Percentiles rank a stretch among this genome's conserved stretches.
Evolutionary conservation across 1,139 yeast species (phyloP).

Genomic region (Lodderomyces orthopsilosis): DNA sequence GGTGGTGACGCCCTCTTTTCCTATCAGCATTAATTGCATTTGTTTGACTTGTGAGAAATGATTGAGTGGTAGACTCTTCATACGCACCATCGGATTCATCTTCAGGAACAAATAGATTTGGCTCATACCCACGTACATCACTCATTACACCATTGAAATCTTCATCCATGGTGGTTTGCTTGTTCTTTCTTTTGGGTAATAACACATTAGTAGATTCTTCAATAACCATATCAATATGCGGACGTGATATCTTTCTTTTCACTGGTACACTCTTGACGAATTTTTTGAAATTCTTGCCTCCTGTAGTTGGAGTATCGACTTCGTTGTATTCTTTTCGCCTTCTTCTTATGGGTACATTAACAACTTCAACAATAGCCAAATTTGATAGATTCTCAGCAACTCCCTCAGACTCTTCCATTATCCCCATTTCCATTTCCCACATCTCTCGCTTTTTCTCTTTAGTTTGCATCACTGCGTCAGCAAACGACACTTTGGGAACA

Average conservation of each 20-base stretch:
- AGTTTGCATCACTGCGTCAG: conserved; percentile 35
- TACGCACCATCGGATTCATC: conserved; percentile 21
- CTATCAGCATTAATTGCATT: neutral
- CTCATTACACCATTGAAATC: conserved; percentile 30
- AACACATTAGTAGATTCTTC: conserved; percentile 16
- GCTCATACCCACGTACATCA: conserved; percentile 20
- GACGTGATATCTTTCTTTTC: conserved; percentile 23
- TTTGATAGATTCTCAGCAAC: conserved; percentile 17
- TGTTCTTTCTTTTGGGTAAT: neutral
- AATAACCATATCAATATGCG: conserved; percentile 25
- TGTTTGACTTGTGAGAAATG: neutral
- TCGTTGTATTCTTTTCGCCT: conserved; percentile 3
- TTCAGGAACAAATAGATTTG: conserved; percentile 21
- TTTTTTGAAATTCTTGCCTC: conserved; percentile 37
- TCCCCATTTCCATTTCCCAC: conserved; percentile 30
- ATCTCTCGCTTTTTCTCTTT: conserved; percentile 25
- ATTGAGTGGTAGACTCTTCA: neutral
- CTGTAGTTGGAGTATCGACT: conserved; percentile 14
- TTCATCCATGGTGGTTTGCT: conserved; percentile 13
- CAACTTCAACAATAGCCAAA: conserved; percentile 37
- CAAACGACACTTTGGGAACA: conserved; percentile 20
- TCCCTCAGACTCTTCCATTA: conserved; percentile 17
- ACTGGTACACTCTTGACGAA: conserved; percentile 29
- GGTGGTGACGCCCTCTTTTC: neutral
- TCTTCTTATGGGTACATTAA: conserved; percentile 21